phyloP scores from a whole-genome alignment of 1,284 basidiomycete genomes.

The Irpex rosettiformis region DNA sequence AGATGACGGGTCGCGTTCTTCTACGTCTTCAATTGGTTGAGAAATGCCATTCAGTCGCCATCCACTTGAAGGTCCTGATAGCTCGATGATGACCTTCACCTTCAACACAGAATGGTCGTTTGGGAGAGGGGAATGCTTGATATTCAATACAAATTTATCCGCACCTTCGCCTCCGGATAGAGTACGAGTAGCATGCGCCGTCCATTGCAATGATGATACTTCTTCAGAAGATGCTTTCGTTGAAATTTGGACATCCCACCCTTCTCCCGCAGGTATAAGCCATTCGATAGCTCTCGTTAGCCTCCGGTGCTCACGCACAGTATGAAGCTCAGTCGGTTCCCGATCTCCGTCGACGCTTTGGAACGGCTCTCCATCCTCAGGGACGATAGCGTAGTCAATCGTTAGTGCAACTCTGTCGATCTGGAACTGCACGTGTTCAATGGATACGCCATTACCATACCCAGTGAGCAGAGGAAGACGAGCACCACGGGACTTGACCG shows the following conservation, averaged over 20 bases:
- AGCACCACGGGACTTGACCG: slow-evolving; percentile 68
- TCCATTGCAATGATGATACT: slow-evolving; percentile 76
- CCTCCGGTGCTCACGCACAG: slow-evolving; percentile 59
- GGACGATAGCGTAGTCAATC: slow-evolving; percentile 85
- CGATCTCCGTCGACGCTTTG: slow-evolving; percentile 29
- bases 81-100: slow-evolving; percentile 76
- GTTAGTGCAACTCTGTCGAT: slow-evolving; percentile 78
- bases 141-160: slow-evolving; percentile 63
- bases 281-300: slow-evolving; percentile 80
- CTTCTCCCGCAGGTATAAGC: slow-evolving; percentile 71
- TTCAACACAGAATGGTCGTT: slow-evolving; percentile 78
- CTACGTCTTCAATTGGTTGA: slow-evolving; percentile 60
- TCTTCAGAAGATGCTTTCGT: slow-evolving; percentile 69
- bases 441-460: slow-evolving; percentile 81
- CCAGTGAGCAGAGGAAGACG: slow-evolving; percentile 75
- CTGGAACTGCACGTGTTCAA: slow-evolving; percentile 78
- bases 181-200: slow-evolving; percentile 58
- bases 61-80: slow-evolving; percentile 72
- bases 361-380: slow-evolving; percentile 53
- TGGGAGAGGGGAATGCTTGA: slow-evolving; percentile 69
- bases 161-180: slow-evolving; percentile 34
- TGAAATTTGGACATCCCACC: slow-evolving; percentile 87
- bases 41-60: slow-evolving; percentile 83
- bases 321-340: slow-evolving; percentile 57
- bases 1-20: slow-evolving; percentile 62